These are phyloP conservation scores for Pichia sp. DNA, from an alignment of 1,139 yeast species.

Conservation along the genomic window DNA sequence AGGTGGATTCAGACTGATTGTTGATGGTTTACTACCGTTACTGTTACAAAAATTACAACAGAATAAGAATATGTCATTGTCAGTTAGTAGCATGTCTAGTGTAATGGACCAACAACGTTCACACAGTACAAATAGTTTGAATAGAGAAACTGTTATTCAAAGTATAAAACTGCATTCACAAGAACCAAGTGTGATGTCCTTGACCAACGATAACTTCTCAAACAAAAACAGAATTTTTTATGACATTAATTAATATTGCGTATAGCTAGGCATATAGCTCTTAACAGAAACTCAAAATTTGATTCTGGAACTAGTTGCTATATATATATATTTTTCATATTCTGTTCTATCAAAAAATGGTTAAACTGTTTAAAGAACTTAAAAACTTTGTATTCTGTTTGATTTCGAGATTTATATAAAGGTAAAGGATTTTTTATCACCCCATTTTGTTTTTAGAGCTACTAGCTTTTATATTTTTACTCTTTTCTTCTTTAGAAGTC, in stretches of 20 bases:
- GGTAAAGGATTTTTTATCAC: background rate
- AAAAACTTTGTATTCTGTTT: background rate
- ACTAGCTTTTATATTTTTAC: too few species aligned
- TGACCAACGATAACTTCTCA: slow-evolving; percentile 26
- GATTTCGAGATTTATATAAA: background rate
- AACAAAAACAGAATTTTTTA: slow-evolving; percentile 25
- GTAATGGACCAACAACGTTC: background rate
- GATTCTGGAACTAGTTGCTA: too few species aligned
- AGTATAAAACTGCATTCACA: slow-evolving; percentile 12
- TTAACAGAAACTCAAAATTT: too few species aligned
- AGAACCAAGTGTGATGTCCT: slow-evolving; percentile 25
- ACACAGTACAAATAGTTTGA: slow-evolving; percentile 7
- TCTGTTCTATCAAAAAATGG: too few species aligned
- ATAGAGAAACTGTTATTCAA: slow-evolving; percentile 14
- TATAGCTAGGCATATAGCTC: too few species aligned
- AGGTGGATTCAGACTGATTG: slow-evolving; percentile 58
- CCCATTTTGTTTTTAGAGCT: background rate
- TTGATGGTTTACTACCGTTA: slow-evolving; percentile 63
- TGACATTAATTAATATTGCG: slow-evolving; percentile 24
- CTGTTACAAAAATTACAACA: slow-evolving; percentile 21
- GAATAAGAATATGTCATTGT: background rate
- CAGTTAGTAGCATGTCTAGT: background rate
- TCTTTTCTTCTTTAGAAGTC: too few species aligned
- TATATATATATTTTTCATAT: too few species aligned
- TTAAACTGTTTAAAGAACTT: too few species aligned